Conservation (phyloP, 2,329 filamentous ascomycete genomes). For the Apiospora malaysiana region DNA sequence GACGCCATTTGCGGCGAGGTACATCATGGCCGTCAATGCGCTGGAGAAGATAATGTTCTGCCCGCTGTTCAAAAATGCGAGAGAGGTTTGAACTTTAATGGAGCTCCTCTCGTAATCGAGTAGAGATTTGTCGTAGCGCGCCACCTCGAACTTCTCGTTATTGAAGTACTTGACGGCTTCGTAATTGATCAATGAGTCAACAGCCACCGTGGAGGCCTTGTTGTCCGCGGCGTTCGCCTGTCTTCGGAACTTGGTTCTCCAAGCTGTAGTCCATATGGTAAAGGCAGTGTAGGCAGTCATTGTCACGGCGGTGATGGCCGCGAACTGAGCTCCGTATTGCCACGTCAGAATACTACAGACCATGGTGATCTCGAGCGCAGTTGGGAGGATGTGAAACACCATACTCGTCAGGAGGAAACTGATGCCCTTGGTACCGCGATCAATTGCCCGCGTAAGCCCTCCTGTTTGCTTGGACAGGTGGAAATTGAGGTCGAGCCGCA, state of each 20-base stretch:
- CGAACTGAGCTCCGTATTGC: conserved; percentile 92
- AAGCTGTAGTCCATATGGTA: conserved; percentile 94
- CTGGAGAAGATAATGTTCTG: conserved; percentile 98
- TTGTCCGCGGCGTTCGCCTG: conserved; percentile 97
- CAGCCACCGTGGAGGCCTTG: conserved; percentile 90
- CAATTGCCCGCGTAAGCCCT: conserved; percentile 90
- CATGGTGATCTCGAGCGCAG: conserved; percentile 89
- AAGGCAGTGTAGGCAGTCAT: conserved; percentile 97
- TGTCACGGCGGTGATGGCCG: conserved; percentile 84
- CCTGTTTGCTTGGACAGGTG: conserved; percentile 95
- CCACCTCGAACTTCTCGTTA: conserved; percentile 94
- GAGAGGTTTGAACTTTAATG: conserved; percentile 94
- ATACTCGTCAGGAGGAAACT: conserved; percentile 97
- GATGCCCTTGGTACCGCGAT: conserved; percentile 97
- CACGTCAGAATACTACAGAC: conserved; percentile 97
- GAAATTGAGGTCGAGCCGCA: conserved; percentile 90
- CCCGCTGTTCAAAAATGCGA: conserved; percentile 91
- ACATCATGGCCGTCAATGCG: conserved; percentile 97
- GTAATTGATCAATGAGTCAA: conserved; percentile 98
- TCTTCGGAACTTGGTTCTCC: conserved; percentile 95
- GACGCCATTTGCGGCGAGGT: conserved; percentile 89
- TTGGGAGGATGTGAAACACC: conserved; percentile 97
- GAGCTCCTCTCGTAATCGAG: conserved; percentile 89
- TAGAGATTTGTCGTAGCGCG: conserved; percentile 86
- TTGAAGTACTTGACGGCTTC: conserved; percentile 99